phyloP scores from a whole-genome alignment of 805 yeast genomes.

The Debaryomyces hansenii region DNA sequence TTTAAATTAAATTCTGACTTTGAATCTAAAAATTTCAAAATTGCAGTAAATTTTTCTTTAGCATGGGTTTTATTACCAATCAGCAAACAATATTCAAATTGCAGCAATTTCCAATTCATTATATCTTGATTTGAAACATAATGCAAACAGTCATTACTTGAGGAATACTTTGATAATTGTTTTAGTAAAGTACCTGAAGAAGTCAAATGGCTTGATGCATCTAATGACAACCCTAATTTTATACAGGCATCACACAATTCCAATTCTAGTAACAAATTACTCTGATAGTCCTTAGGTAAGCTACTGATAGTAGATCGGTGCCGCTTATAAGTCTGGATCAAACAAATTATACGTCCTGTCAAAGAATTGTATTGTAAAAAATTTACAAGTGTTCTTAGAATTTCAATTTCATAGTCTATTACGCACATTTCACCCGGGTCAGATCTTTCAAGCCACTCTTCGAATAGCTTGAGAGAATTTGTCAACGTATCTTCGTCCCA shows the following conservation, averaged over 20 bases:
- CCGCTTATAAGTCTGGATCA: constrained; percentile 20
- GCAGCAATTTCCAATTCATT: constrained; percentile 26
- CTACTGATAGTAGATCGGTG: constrained; percentile 4
- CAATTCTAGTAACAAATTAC: constrained; percentile 8
- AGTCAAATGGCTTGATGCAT: constrained; percentile 16
- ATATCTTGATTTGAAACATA: constrained; percentile 11
- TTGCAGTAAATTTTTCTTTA: constrained; percentile 19
- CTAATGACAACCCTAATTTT: constrained; percentile 7
- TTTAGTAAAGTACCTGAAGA: constrained; percentile 14
- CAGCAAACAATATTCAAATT: constrained; percentile 26
- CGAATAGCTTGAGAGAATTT: constrained; percentile 13
- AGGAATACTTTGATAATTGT: background rate
- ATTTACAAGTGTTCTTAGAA: constrained; percentile 20
- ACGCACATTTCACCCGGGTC: constrained; percentile 1
- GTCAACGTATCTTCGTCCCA: constrained; percentile 23
- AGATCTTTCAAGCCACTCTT: constrained; percentile 11
- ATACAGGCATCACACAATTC: constrained; percentile 12
- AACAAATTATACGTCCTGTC: constrained; percentile 19
- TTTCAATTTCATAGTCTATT: constrained; percentile 25
- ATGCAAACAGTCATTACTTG: background rate
- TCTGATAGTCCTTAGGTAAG: background rate
- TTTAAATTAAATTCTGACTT: constrained; percentile 26
- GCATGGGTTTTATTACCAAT: constrained; percentile 19
- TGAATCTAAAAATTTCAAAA: constrained; percentile 21
- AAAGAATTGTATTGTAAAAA: constrained; percentile 28